Evolutionary conservation across 2,329 filamentous ascomycete genomes (phyloP).

Genomic region (Talaromyces islandicus): DNA sequence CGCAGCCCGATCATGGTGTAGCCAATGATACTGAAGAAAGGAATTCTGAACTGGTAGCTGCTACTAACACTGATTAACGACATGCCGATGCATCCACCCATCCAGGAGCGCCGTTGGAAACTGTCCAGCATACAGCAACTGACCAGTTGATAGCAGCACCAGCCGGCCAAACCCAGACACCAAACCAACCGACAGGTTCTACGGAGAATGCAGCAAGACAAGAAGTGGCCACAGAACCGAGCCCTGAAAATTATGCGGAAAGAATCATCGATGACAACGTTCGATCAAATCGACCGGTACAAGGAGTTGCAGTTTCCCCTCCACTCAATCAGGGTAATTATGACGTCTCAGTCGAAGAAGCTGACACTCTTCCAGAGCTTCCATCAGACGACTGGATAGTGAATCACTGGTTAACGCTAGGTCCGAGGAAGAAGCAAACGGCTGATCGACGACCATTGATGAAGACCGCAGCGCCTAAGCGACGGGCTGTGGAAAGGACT

Average conservation of each 20-base stretch:
- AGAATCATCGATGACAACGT: neutral
- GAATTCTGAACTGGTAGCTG: neutral
- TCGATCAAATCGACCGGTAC: neutral
- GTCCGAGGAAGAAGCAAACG: neutral
- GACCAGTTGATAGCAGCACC: neutral
- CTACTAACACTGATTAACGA: neutral
- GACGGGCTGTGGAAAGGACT: neutral
- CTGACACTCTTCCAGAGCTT: neutral
- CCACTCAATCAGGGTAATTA: neutral
- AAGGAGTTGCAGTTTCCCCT: neutral
- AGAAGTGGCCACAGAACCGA: neutral
- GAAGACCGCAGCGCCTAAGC: neutral
- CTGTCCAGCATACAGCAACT: neutral
- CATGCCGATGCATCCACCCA: neutral
- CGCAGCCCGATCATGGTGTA: neutral
- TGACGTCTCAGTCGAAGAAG: neutral
- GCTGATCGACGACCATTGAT: neutral
- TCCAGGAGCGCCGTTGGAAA: neutral
- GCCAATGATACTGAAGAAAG: neutral
- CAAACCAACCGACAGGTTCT: neutral
- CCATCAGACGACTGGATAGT: neutral
- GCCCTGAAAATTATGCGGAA: neutral
- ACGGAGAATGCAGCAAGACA: neutral
- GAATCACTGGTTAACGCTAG: neutral
- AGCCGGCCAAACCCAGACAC: neutral